Conservation (phyloP, 2,329 filamentous ascomycete genomes). For the Colletotrichum sp. region DNA sequence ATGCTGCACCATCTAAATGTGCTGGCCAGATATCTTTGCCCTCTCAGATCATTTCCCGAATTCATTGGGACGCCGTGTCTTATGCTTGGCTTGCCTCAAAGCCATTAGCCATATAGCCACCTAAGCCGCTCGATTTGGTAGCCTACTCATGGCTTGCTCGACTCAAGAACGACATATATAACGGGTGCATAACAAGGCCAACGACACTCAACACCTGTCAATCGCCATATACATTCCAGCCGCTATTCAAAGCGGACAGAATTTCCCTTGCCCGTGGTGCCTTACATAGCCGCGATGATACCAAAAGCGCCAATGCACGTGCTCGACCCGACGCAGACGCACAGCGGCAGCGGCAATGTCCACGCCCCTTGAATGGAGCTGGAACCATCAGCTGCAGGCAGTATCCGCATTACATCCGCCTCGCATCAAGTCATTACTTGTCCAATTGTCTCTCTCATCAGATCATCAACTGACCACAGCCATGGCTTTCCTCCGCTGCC, state of each 20-base stretch:
- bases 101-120: neutral
- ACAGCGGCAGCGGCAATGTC: neutral
- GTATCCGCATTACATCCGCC: neutral
- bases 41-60: neutral
- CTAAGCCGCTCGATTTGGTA: neutral
- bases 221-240: neutral
- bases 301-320: neutral
- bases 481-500: neutral
- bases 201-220: neutral
- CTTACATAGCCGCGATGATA: conserved; percentile 15
- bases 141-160: neutral
- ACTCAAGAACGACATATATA: neutral
- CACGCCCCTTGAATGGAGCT: neutral
- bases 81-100: neutral
- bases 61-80: neutral
- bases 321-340: neutral
- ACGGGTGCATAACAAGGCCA: neutral
- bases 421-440: conserved; percentile 6
- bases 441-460: conserved; percentile 3
- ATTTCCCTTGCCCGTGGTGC: neutral
- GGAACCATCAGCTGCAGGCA: neutral
- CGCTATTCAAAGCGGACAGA: neutral
- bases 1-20: neutral
- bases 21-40: neutral
- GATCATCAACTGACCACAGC: conserved; percentile 2